Conservation (phyloP, 306 rosid genomes). For the Sechiopsis laciniata region DNA sequence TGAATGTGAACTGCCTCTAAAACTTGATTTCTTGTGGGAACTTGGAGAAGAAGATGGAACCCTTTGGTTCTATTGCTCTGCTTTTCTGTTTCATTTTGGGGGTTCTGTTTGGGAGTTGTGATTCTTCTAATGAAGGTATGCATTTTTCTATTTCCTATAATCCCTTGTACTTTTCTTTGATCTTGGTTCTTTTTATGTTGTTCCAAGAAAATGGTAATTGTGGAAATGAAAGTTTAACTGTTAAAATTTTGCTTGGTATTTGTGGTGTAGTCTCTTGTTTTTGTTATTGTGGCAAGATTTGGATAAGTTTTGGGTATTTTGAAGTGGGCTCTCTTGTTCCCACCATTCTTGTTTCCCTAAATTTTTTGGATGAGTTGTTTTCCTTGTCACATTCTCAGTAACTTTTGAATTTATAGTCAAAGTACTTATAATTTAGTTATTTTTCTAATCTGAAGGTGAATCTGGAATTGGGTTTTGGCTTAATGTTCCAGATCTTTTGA, state of each 20-base stretch:
- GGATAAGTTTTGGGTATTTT: not conserved
- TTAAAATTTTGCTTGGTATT: too few species aligned
- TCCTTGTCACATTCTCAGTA: not conserved
- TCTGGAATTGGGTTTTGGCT: slow-evolving; percentile 3
- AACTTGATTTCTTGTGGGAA: slow-evolving; percentile 27
- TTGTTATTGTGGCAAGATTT: slow-evolving; percentile 11
- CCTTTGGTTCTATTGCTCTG: slow-evolving; percentile 23
- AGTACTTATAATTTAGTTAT: too few species aligned
- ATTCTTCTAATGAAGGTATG: slow-evolving; percentile 62
- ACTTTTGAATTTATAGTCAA: not conserved
- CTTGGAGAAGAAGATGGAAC: slow-evolving; percentile 36
- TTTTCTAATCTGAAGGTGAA: not conserved
- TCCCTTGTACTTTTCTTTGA: slow-evolving; percentile 29
- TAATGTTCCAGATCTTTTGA: not conserved
- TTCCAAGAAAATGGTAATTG: slow-evolving; percentile 12
- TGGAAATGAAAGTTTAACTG: too few species aligned
- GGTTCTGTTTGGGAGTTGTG: slow-evolving; percentile 38
- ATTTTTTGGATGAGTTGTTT: not conserved
- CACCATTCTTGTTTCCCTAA: slow-evolving; percentile 9
- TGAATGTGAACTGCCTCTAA: slow-evolving; percentile 27
- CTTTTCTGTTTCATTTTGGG: slow-evolving; percentile 37
- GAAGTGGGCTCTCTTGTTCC: slow-evolving; percentile 15
- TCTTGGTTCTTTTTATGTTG: slow-evolving; percentile 32
- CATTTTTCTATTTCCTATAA: not conserved
- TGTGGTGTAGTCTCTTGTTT: not conserved